A percentile compares a stretch with the other conserved stretches of the same genome.
phyloP scores from a whole-genome alignment of 2,329 filamentous ascomycete genomes.

The Fusarium decemcellulare region DNA sequence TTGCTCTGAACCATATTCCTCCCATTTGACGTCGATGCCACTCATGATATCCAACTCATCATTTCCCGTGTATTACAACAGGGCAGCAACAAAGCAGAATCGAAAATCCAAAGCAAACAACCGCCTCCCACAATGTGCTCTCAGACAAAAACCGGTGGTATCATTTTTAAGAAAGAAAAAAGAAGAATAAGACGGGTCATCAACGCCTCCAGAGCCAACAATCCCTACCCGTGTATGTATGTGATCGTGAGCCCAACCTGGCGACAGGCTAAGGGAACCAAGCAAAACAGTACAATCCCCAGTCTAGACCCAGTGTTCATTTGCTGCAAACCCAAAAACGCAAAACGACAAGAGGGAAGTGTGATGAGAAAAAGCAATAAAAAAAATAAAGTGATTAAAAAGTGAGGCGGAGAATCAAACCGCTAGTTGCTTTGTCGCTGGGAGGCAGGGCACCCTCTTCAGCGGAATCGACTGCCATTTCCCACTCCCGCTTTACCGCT shows the following conservation, averaged over 20 bases:
- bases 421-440: slow-evolving; percentile 43
- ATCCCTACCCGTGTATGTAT: slow-evolving; percentile 41
- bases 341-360: slow-evolving; percentile 1
- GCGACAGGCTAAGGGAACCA: slow-evolving; percentile 41
- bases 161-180: slow-evolving; percentile 44
- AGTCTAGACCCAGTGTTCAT: slow-evolving; percentile 42
- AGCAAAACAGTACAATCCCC: slow-evolving; percentile 41
- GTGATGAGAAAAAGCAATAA: slow-evolving; percentile 9
- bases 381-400: slow-evolving; percentile 54
- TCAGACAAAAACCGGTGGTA: slow-evolving; percentile 43
- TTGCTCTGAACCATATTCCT: not conserved
- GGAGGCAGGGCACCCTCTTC: slow-evolving; percentile 45
- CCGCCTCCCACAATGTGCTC: slow-evolving; percentile 17
- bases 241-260: slow-evolving; percentile 44
- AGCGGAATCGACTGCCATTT: slow-evolving; percentile 70
- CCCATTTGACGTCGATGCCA: slow-evolving; percentile 1
- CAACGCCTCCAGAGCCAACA: slow-evolving; percentile 44
- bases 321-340: slow-evolving; percentile 25
- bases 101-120: slow-evolving; percentile 16
- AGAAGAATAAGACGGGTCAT: slow-evolving; percentile 31
- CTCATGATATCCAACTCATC: not conserved
- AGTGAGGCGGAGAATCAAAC: slow-evolving; percentile 62
- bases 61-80: slow-evolving; percentile 29
- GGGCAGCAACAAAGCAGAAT: slow-evolving; percentile 19
- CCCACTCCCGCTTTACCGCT: slow-evolving; percentile 70